A percentile compares a stretch with the other conserved stretches of the same genome.
Conservation (phyloP, 179 eudicot genomes). For the Beta corolliflora region DNA sequence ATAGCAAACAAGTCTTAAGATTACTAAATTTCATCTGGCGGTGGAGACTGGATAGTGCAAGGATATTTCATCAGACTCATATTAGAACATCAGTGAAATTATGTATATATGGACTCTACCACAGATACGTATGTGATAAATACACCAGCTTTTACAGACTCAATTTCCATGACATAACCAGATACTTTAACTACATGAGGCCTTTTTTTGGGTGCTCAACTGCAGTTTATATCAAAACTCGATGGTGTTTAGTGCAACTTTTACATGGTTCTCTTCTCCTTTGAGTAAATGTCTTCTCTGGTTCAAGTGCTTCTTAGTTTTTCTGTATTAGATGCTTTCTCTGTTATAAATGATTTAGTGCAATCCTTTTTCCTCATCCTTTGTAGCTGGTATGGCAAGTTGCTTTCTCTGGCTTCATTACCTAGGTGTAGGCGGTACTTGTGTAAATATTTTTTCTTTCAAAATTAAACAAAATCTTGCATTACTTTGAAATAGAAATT, state of each 20-base stretch:
- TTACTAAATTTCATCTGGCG: not conserved
- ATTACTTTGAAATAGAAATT: not conserved
- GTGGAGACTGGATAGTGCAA: not conserved
- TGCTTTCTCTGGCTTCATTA: not conserved
- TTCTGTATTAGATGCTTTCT: not conserved
- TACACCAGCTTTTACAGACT: not conserved
- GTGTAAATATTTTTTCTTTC: not conserved
- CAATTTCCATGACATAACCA: not conserved
- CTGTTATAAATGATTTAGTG: not conserved
- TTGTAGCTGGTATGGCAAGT: not conserved
- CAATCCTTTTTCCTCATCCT: not conserved
- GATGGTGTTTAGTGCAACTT: not conserved
- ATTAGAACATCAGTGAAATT: not conserved
- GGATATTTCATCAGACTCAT: not conserved
- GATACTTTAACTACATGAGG: not conserved
- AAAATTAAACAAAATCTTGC: not conserved
- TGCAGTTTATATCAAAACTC: not conserved
- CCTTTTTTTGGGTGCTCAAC: not conserved
- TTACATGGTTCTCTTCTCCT: not conserved
- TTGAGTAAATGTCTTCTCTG: not conserved
- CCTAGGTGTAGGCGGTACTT: not conserved
- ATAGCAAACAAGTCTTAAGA: not conserved
- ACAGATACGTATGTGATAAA: not conserved
- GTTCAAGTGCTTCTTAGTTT: not conserved
- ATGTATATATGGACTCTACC: not conserved